A percentile compares a stretch with the other conserved stretches of the same genome.
Evolutionary conservation across 352 stramenopile species (phyloP).

Genomic region (Phytophthora pini): DNA sequence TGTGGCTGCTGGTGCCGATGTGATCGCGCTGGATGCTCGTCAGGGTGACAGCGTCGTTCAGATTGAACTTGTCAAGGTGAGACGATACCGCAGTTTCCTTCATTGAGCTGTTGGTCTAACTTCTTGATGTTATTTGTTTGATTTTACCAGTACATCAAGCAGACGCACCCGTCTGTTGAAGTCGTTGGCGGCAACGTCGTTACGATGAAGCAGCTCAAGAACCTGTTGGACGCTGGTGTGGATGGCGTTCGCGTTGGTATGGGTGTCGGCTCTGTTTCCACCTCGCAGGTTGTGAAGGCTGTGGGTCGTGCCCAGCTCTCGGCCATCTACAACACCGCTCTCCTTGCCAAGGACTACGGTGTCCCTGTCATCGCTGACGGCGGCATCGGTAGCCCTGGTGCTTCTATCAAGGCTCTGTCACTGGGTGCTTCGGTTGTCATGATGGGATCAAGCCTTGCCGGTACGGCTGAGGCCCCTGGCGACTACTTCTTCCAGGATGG

Average conservation of each 20-base stretch:
- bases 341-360: conserved; percentile 93
- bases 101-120: conserved; percentile 1
- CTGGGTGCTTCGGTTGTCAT: conserved; percentile 98
- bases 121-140: not conserved
- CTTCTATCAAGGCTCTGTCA: conserved; percentile 97
- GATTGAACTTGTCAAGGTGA: conserved; percentile 69
- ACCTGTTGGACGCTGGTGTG: conserved; percentile 97
- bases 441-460: conserved; percentile 98
- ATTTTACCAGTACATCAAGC: conserved; percentile 89
- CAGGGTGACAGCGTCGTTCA: conserved; percentile 96
- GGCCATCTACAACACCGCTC: conserved; percentile 97
- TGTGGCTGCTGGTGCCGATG: conserved; percentile 95
- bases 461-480: conserved; percentile 97
- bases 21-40: conserved; percentile 98
- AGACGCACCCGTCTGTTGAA: conserved; percentile 88
- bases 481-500: conserved; percentile 99
- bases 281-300: conserved; percentile 98
- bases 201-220: conserved; percentile 94
- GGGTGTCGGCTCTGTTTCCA: conserved; percentile 99
- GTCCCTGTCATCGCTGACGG: conserved; percentile 98
- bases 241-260: conserved; percentile 99
- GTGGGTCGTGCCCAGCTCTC: conserved; percentile 97
- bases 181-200: conserved; percentile 99
- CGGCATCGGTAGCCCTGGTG: conserved; percentile 96
- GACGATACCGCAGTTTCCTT: not conserved